These are phyloP conservation scores for Globisporangium viniferum DNA, from an alignment of 352 stramenopile species.

Conservation along the genomic window DNA sequence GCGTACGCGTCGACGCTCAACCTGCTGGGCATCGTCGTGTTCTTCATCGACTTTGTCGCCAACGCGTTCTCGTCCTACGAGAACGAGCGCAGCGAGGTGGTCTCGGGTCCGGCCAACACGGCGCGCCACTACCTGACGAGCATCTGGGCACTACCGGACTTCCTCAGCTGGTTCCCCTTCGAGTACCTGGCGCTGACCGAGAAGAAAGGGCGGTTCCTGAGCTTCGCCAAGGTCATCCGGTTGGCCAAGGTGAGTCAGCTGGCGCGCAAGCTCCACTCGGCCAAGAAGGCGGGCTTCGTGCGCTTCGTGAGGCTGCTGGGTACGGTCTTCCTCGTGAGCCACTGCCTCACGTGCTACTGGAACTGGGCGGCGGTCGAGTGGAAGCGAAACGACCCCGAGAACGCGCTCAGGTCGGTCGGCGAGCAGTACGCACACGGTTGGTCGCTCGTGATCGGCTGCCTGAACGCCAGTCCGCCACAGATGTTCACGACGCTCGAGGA, in stretches of 20 bases:
- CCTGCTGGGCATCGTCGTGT: conserved; percentile 34
- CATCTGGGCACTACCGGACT: conserved; percentile 52
- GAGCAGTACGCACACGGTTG: conserved; percentile 49
- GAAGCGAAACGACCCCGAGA: conserved; percentile 32
- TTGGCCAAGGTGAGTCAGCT: conserved; percentile 70
- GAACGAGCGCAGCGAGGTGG: conserved; percentile 42
- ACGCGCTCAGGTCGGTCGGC: conserved; percentile 19
- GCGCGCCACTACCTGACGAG: conserved; percentile 49
- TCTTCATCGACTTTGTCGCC: conserved; percentile 53
- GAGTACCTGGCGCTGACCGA: conserved; percentile 32
- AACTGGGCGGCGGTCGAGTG: conserved; percentile 50
- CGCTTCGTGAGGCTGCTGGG: conserved; percentile 48
- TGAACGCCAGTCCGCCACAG: conserved; percentile 56
- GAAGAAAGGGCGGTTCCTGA: conserved; percentile 44
- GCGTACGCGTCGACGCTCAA: conserved; percentile 30
- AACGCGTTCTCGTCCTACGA: conserved; percentile 58
- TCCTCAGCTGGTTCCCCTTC: conserved; percentile 72
- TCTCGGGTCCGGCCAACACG: conserved; percentile 43
- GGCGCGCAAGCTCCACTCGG: conserved; percentile 46
- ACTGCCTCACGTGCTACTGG: conserved; percentile 63
- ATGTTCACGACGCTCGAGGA: conserved; percentile 53
- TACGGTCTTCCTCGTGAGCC: conserved; percentile 52
- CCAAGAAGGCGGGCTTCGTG: conserved; percentile 65
- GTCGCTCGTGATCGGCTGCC: conserved; percentile 51
- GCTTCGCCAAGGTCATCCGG: conserved; percentile 60